Base-by-base conservation (phyloP, 108 stramenopile genomes). In the Seminavis robusta region DNA sequence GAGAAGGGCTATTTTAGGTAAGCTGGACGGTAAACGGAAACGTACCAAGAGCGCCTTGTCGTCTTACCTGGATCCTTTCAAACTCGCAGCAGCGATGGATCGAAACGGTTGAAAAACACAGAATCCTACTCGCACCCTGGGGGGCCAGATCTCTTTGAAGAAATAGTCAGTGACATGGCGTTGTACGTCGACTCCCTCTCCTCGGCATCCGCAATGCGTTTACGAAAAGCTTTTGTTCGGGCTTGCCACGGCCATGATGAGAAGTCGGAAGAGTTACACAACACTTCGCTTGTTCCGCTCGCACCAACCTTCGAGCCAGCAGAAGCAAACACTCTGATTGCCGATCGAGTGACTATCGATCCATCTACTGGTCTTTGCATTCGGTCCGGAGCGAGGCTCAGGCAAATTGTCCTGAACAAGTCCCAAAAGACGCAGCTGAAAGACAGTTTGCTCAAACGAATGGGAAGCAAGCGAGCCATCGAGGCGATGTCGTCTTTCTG, bases 161-260 rank as follows among this genome's bases (percentile, higher is more conserved):
- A 69, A 54, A 63, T 93, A 34, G 84, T 71, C 10, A 37, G 52
- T 1, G 88, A 93, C 57, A 88, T 93, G 77, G 78, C 88, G 21
- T 66, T 64, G 2, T 72, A 88, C 33, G 66, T 69, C 3, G 37
- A 85, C 19, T 87, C 89, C 65, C 83, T 93, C 26, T 66, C 83
- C 6, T 63, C 81, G 25, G 71, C 80, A 19, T 74, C 83, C 51
- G 88, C 88, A 2, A 79, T 81, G 45, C 60, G 80, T 25, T 42
- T 93, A 29, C 73, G 83, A 58, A 89, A 85, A 68, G 76, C 91
- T 0, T 73, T 93, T 23, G 65, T 63, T 44, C 44, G 37, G 44
- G 47, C 60, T n/a, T 37, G 55, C 11, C 71, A 63, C 27, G 52
- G 73, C n/a, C n/a, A n/a, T n/a, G n/a, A n/a, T n/a, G n/a, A n/a